Base-by-base conservation (phyloP, 345 rosid species). In the Trapa bicornis region DNA sequence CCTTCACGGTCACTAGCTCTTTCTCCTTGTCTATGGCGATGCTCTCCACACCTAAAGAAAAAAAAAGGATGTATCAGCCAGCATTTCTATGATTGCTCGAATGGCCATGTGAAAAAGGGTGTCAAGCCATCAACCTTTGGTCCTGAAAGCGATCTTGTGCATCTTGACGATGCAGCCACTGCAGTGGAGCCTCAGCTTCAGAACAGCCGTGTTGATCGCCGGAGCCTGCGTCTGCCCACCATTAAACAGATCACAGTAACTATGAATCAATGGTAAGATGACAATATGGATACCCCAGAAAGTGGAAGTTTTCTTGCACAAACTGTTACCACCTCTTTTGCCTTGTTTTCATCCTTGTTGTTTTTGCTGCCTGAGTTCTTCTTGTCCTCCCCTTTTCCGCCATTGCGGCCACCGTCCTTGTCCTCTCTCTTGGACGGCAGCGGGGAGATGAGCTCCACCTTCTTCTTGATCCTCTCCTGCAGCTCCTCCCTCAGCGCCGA, bases 91-190 rank as follows among this genome's bases (percentile, higher is more conserved):
- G 37, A 15, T 65, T 35, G 47, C 67, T 2, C 39, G 4, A 35
- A 67, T 53, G 69, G 29, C 29, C 29, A 22, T 22, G 29, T 22
- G 29, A 22, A 22, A 22, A 22, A 22, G 29, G 29, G 29, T 22
- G 29, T 22, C 29, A 22, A 22, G 29, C 29, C 29, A 22, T 22
- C 65, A 53, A 91, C 99, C 99, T 76, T 82, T 79, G 68, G 87
- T 76, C 68, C 78, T 85, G 17, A 63, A 50, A 68, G 83, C 67
- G 1, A 70, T 71, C 73, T 80, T 89, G 66, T 39, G 62, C 73
- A 94, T 85, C 88, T 74, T 94, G 54, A 67, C 85, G 50, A 79
- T 66, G 77, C 99, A 94, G 35, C 99, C 97, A n/a, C 73, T 75
- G 74, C 96, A 94, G 60, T 87, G 82, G 63, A 87, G 75, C 1